phyloP scores from a whole-genome alignment of 352 stramenopile species.

The Aphanomyces stellatus region DNA sequence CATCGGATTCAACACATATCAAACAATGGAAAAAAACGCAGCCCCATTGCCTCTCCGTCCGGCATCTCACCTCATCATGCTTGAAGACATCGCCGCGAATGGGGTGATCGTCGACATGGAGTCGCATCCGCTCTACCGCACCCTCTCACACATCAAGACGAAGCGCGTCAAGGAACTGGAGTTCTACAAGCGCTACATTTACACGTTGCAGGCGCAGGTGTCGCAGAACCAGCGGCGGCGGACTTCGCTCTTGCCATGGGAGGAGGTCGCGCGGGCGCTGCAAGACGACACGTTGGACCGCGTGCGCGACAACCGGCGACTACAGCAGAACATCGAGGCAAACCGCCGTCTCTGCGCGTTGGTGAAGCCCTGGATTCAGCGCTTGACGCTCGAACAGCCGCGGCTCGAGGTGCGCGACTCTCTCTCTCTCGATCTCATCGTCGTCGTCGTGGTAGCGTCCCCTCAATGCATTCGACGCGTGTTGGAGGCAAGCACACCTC shows the following conservation, averaged over 20 bases:
- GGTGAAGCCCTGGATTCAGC: not conserved
- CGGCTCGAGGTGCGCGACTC: not conserved
- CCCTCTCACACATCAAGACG: not conserved
- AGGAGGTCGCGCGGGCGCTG: conserved; percentile 7
- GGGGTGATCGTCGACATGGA: not conserved
- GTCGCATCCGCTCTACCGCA: not conserved
- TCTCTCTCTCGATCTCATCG: too few species aligned
- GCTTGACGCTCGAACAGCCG: not conserved
- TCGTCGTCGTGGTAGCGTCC: not conserved
- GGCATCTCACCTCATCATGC: too few species aligned
- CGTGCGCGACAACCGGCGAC: conserved; percentile 5
- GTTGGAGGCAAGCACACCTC: not conserved
- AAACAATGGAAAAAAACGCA: too few species aligned
- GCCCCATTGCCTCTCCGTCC: too few species aligned
- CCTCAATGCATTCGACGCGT: not conserved
- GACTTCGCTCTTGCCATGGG: not conserved
- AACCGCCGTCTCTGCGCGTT: not conserved
- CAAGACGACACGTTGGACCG: conserved; percentile 8
- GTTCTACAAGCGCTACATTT: not conserved
- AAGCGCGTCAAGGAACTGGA: conserved; percentile 10
- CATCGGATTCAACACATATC: too few species aligned
- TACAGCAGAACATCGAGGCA: not conserved
- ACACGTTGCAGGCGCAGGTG: not conserved
- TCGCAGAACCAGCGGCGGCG: not conserved
- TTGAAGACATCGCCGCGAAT: too few species aligned